Conservation (phyloP, 208 protist species). For the Acanthamoeba lenticulata region DNA sequence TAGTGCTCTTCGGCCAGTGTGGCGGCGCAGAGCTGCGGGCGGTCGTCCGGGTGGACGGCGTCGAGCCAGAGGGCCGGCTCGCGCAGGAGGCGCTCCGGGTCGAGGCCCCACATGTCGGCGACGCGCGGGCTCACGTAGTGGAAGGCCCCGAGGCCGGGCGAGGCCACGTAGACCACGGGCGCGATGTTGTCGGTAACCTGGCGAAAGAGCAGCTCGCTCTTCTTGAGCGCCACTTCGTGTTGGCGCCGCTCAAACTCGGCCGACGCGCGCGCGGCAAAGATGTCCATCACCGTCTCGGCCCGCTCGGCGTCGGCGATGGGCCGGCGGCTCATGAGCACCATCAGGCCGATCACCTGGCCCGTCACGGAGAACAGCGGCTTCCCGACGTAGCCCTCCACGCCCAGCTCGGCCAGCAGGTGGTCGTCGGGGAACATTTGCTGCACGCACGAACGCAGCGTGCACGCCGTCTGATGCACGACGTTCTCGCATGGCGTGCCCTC, state of each 20-base stretch:
- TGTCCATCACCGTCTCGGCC: constrained; percentile 38
- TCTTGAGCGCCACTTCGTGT: constrained; percentile 38
- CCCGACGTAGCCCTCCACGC: constrained; percentile 42
- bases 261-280: constrained; percentile 34
- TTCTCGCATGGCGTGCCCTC: constrained; percentile 38
- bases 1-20: too few species aligned
- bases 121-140: not conserved
- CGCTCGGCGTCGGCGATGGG: not conserved
- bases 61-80: not conserved
- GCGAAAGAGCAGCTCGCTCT: constrained; percentile 56
- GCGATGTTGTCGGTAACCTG: constrained; percentile 46
- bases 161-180: constrained; percentile 24
- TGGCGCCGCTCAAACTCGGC: constrained; percentile 56
- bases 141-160: not conserved
- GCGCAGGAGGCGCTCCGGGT: not conserved
- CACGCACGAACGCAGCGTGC: not conserved
- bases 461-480: not conserved
- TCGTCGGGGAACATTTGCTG: constrained; percentile 7
- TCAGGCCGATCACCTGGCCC: constrained; percentile 49
- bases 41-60: not conserved
- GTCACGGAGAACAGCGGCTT: not conserved
- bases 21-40: too few species aligned
- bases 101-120: not conserved
- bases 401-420: not conserved
- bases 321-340: constrained; percentile 33